Evolutionary conservation across 176 grass and related monocot species (phyloP).

Genomic region (Oryza officinalis): DNA sequence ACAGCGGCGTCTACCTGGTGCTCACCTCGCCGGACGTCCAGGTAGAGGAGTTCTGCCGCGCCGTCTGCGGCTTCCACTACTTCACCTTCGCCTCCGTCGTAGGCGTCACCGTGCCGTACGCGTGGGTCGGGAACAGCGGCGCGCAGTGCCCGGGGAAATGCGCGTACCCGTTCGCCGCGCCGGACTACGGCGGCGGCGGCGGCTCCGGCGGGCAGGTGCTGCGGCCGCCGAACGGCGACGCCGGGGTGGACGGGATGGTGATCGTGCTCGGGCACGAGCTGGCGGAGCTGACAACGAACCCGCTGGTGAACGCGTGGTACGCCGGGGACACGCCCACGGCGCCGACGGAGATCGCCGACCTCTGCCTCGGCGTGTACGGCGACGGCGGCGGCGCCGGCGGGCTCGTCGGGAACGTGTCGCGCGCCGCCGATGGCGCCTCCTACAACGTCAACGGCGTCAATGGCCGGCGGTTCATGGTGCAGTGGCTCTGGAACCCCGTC

Average conservation of each 20-base stretch:
- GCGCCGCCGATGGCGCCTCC: constrained; percentile 42
- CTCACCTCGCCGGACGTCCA: constrained; percentile 77
- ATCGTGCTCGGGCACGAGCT: constrained; percentile 80
- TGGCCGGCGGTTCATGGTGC: constrained; percentile 75
- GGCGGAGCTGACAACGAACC: constrained; percentile 72
- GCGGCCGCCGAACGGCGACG: constrained; percentile 71
- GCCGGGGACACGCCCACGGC: constrained; percentile 77
- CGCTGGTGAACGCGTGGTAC: constrained; percentile 86
- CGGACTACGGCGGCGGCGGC: constrained; percentile 21
- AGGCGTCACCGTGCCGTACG: constrained; percentile 78
- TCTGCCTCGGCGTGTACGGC: constrained; percentile 81
- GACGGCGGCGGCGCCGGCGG: constrained; percentile 66
- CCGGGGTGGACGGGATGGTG: constrained; percentile 77
- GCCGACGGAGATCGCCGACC: constrained; percentile 86
- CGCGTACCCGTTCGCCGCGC: constrained; percentile 73
- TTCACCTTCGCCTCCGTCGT: constrained; percentile 77
- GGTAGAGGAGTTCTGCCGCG: constrained; percentile 84
- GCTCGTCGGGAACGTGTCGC: constrained; percentile 65
- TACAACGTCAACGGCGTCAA: constrained; percentile 83
- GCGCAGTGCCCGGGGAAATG: constrained; percentile 78
- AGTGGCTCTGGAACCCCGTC: constrained; percentile 85
- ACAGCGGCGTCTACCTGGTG: constrained; percentile 79
- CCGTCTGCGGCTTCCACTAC: constrained; percentile 89
- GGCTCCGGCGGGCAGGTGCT: constrained; percentile 32
- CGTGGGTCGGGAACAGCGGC: constrained; percentile 85